phyloP scores from a whole-genome alignment of 1,284 basidiomycete species.

The Mixia osmundae region DNA sequence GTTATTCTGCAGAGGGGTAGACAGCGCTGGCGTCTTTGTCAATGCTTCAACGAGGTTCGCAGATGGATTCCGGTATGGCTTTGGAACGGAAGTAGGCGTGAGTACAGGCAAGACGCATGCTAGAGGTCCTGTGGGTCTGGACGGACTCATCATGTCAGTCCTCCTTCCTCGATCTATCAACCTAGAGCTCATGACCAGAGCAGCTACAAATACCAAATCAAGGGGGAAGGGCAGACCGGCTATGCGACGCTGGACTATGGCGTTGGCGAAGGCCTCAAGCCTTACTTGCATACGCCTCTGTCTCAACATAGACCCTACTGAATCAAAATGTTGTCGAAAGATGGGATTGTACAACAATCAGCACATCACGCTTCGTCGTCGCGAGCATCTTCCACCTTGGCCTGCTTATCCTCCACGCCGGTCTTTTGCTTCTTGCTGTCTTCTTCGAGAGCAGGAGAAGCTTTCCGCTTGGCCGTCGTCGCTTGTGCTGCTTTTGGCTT shows the following conservation, averaged over 20 bases:
- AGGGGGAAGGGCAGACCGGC: slow-evolving; percentile 42
- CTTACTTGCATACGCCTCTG: slow-evolving; percentile 38
- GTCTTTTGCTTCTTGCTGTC: no score
- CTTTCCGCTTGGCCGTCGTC: no score
- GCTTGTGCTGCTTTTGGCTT: no score
- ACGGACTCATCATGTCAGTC: no score
- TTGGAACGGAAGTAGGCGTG: slow-evolving; percentile 95
- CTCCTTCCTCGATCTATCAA: no score
- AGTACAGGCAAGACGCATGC: slow-evolving; percentile 92
- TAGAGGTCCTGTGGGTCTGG: slow-evolving; percentile 82
- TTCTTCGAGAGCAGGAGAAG: no score
- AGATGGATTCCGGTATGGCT: slow-evolving; percentile 90
- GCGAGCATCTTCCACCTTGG: no score
- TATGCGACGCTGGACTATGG: slow-evolving; percentile 65
- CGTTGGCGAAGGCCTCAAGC: slow-evolving; percentile 40
- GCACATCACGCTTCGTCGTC: no score
- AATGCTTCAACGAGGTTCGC: slow-evolving; percentile 91
- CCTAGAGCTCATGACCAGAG: slow-evolving; percentile 28
- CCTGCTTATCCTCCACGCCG: no score
- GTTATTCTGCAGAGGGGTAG: slow-evolving; percentile 62
- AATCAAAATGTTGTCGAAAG: no score
- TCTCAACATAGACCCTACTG: no score
- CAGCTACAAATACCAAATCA: slow-evolving; percentile 80
- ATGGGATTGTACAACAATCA: no score
- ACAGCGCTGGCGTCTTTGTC: slow-evolving; percentile 77